Evolutionary conservation across 306 rosid species (phyloP).

Genomic region (Quercus berberidifolia): DNA sequence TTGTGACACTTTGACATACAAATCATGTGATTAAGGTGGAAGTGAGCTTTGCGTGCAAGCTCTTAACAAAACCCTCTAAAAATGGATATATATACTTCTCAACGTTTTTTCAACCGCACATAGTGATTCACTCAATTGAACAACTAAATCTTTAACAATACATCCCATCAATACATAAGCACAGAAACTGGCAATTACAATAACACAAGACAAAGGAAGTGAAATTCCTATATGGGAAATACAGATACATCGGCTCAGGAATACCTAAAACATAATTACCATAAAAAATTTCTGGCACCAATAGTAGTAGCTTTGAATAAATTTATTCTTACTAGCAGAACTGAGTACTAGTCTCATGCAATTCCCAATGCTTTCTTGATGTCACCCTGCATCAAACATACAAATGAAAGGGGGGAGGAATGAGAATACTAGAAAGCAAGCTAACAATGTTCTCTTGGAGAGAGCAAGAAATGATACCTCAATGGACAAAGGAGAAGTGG

Average conservation of each 20-base stretch:
- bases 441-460: not conserved
- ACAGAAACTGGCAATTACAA: not conserved
- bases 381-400: constrained; percentile 48
- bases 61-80: too few relatives aligned
- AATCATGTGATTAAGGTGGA: too few relatives aligned
- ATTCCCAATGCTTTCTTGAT: constrained; percentile 76
- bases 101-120: not conserved
- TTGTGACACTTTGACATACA: too few relatives aligned
- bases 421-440: not conserved
- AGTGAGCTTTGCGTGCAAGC: too few relatives aligned
- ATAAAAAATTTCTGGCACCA: not conserved
- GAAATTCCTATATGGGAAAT: not conserved
- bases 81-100: too few relatives aligned
- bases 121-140: not conserved
- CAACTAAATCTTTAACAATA: not conserved
- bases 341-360: constrained; percentile 32
- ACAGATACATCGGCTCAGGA: not conserved
- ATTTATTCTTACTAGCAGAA: not conserved
- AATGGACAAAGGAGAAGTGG: constrained; percentile 58
- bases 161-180: not conserved
- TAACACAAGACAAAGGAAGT: not conserved
- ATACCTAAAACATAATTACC: not conserved
- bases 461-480: constrained; percentile 46
- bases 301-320: not conserved
- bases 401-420: constrained; percentile 2